phyloP scores from a whole-genome alignment of 306 rosid species.

The Trifolium fragiferum region DNA sequence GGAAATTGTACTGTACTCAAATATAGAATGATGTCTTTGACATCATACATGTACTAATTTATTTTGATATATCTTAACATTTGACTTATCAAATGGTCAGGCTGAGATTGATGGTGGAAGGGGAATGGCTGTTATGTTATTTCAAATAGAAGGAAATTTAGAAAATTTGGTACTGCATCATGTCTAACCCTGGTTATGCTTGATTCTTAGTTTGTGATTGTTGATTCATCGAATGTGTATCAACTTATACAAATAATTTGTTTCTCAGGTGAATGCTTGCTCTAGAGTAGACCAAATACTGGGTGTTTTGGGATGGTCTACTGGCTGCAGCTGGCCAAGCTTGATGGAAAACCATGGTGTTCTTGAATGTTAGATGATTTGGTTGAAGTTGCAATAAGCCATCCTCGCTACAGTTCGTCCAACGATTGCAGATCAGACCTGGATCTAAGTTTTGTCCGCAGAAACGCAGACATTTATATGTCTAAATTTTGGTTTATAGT shows the following conservation, averaged over 20 bases:
- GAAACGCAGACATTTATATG: constrained; percentile 41
- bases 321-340: constrained; percentile 96
- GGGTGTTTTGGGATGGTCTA: constrained; percentile 96
- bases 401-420: constrained; percentile 31
- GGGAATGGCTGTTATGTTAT: constrained; percentile 90
- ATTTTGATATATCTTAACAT: constrained; percentile 35
- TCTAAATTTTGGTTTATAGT: constrained; percentile 50
- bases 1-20: constrained; percentile 30
- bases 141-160: constrained; percentile 76
- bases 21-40: constrained; percentile 24
- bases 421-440: constrained; percentile 45
- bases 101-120: constrained; percentile 96
- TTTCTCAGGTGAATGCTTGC: constrained; percentile 71
- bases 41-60: constrained; percentile 29
- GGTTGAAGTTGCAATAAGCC: constrained; percentile 23
- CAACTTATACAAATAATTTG: constrained; percentile 39
- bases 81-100: constrained; percentile 61
- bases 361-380: constrained; percentile 63
- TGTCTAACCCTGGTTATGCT: constrained; percentile 23
- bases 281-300: constrained; percentile 66
- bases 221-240: constrained; percentile 16
- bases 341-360: constrained; percentile 54
- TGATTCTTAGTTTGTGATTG: constrained; percentile 19
- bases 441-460: constrained; percentile 80
- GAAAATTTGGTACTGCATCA: constrained; percentile 74